These are phyloP conservation scores for Caryopteris hybrid DNA, from an alignment of 305 asterid species.

Conservation along the genomic window DNA sequence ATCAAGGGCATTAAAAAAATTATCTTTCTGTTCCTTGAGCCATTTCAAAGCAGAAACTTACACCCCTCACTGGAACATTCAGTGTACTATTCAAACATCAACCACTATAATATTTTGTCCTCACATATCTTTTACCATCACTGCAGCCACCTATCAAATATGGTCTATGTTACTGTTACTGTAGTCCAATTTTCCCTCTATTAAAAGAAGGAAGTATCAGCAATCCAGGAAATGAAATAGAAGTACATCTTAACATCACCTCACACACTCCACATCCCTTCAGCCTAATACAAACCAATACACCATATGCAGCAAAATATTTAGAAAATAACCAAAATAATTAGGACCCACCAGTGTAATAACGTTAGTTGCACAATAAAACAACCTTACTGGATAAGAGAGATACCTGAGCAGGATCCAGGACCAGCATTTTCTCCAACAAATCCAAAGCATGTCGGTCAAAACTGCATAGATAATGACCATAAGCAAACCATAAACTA, in stretches of 20 bases:
- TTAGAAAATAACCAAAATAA: neutral
- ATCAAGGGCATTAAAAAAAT: no score
- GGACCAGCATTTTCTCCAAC: constrained; percentile 89
- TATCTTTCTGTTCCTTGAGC: neutral
- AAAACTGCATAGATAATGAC: constrained; percentile 52
- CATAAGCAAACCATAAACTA: constrained; percentile 20
- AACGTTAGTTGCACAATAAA: constrained; percentile 2
- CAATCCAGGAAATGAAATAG: neutral
- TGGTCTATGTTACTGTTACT: neutral
- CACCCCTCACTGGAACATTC: constrained; percentile 6
- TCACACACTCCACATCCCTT: constrained; percentile 2
- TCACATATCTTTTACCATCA: neutral
- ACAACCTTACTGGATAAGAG: constrained; percentile 8
- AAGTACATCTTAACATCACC: neutral
- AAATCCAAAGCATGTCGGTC: constrained; percentile 88
- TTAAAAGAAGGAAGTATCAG: no score
- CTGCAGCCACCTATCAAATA: neutral
- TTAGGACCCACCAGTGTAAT: neutral
- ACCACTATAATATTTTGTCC: neutral
- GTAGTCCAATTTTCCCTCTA: neutral
- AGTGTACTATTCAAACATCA: neutral
- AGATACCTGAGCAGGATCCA: constrained; percentile 95
- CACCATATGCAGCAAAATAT: neutral
- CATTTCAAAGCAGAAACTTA: neutral
- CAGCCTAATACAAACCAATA: constrained; percentile 1